Percentiles rank a stretch among this genome's conserved stretches.
phyloP scores from a whole-genome alignment of 2,329 filamentous ascomycete species.

The Fusarium fracticaudum region DNA sequence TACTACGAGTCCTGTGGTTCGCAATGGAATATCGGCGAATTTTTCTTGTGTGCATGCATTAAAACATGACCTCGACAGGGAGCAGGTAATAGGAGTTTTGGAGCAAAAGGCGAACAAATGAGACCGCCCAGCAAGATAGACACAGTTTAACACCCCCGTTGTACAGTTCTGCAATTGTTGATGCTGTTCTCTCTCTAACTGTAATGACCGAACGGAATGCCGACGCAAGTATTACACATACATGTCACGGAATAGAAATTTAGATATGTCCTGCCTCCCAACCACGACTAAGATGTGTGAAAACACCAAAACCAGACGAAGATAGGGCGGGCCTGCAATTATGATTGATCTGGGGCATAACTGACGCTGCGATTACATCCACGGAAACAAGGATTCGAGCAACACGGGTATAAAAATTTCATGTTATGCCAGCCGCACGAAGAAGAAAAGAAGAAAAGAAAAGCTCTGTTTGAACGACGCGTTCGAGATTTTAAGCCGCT shows the following conservation, averaged over 20 bases:
- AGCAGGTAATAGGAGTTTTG: constrained; percentile 33
- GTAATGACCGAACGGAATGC: neutral
- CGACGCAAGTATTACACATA: neutral
- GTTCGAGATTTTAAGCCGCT: constrained; percentile 44
- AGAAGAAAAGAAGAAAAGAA: constrained; percentile 67
- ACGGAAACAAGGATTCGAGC: constrained; percentile 71
- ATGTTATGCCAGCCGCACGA: constrained; percentile 83
- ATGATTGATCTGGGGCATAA: constrained; percentile 79
- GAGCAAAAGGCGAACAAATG: constrained; percentile 13
- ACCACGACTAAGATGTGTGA: constrained; percentile 46
- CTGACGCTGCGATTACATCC: constrained; percentile 73
- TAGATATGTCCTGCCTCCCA: constrained; percentile 56
- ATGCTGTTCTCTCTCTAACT: neutral
- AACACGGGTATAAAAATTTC: constrained; percentile 79
- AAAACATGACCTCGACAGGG: constrained; percentile 16
- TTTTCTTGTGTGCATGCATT: constrained; percentile 6
- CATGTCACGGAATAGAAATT: constrained; percentile 6
- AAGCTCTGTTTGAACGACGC: constrained; percentile 38
- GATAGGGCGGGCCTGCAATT: constrained; percentile 77
- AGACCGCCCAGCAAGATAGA: constrained; percentile 31
- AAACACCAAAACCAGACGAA: constrained; percentile 54
- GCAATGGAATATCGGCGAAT: neutral
- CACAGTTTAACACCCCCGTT: neutral
- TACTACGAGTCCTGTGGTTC: neutral
- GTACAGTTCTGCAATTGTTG: neutral